These are phyloP conservation scores for Dioscorea dumetorum DNA, from an alignment of 106 monocot species.

Conservation along the genomic window DNA sequence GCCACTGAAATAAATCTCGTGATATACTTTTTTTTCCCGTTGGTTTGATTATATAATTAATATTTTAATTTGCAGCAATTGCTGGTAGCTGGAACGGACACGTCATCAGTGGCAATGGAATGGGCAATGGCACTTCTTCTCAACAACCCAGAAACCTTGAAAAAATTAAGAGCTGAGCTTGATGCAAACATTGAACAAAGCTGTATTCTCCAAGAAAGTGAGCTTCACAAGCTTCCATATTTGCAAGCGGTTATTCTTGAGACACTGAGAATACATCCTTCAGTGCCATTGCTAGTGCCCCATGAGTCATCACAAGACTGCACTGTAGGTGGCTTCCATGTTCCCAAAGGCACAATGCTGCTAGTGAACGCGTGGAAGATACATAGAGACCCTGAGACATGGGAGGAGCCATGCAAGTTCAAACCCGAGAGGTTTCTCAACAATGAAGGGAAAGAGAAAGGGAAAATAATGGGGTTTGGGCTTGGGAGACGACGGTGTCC, in stretches of 20 bases:
- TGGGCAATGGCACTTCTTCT: constrained; percentile 34
- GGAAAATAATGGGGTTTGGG: constrained; percentile 4
- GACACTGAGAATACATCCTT: too few relatives aligned
- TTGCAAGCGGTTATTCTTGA: constrained; percentile 19
- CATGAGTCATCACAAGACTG: too few relatives aligned
- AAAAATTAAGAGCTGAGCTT: constrained; percentile 17
- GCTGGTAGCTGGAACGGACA: constrained; percentile 18
- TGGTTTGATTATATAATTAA: too few relatives aligned
- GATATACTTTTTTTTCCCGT: too few relatives aligned
- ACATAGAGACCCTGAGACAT: constrained; percentile 11
- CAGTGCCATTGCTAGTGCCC: too few relatives aligned
- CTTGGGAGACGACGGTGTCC: constrained; percentile 18
- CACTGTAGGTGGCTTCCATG: too few relatives aligned
- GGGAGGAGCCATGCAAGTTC: constrained; percentile 17
- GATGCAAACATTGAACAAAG: neutral
- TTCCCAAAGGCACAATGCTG: too few relatives aligned
- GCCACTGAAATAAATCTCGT: too few relatives aligned
- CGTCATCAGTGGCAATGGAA: constrained; percentile 14
- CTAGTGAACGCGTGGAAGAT: constrained; percentile 21
- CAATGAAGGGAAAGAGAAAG: neutral
- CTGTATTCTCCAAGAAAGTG: constrained; percentile 11
- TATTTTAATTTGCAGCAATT: constrained; percentile 1
- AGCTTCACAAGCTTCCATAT: constrained; percentile 22
- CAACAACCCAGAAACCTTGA: constrained; percentile 18
- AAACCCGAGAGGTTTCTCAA: constrained; percentile 22